Evolutionary conservation across 2,329 filamentous ascomycete species (phyloP).

Genomic region (Cryphonectria naterciae): DNA sequence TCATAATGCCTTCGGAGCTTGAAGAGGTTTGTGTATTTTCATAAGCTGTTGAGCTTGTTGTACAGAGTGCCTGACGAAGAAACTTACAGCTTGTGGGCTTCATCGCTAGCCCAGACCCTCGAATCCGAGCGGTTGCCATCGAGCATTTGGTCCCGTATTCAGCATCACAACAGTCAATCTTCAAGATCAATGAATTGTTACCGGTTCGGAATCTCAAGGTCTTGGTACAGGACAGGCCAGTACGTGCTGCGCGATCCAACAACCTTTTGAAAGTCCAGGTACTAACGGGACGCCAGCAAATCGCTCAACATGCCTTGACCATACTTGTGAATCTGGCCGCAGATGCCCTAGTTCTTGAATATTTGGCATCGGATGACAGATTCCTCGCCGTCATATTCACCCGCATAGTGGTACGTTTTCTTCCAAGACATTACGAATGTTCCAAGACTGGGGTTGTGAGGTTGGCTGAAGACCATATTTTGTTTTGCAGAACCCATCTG

Average conservation of each 20-base stretch:
- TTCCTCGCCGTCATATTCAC: conserved; percentile 77
- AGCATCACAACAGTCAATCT: conserved; percentile 72
- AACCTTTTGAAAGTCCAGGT: background rate
- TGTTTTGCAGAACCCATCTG: conserved; percentile 57
- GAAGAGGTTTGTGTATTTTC: conserved; percentile 64
- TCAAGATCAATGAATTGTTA: conserved; percentile 78
- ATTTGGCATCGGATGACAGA: conserved; percentile 74
- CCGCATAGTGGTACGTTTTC: conserved; percentile 70
- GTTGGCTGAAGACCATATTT: background rate
- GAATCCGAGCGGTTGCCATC: conserved; percentile 82
- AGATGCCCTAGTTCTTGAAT: conserved; percentile 75
- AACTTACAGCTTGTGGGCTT: conserved; percentile 79
- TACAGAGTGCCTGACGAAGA: conserved; percentile 17
- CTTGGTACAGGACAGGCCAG: conserved; percentile 79
- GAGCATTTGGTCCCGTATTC: conserved; percentile 89
- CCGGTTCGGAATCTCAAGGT: conserved; percentile 89
- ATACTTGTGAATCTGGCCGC: conserved; percentile 86
- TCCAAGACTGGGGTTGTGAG: conserved; percentile 17
- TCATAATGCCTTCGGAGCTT: conserved; percentile 72
- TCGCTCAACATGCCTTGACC: conserved; percentile 89
- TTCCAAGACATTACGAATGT: background rate
- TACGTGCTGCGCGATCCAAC: conserved; percentile 47
- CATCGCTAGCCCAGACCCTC: conserved; percentile 87
- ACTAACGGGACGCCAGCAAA: conserved; percentile 59
- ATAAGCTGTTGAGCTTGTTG: background rate